A percentile compares a stretch with the other conserved stretches of the same genome.
These are phyloP conservation scores for Parascedosporium putredinis DNA, from an alignment of 2,329 filamentous ascomycete species.

Conservation along the genomic window DNA sequence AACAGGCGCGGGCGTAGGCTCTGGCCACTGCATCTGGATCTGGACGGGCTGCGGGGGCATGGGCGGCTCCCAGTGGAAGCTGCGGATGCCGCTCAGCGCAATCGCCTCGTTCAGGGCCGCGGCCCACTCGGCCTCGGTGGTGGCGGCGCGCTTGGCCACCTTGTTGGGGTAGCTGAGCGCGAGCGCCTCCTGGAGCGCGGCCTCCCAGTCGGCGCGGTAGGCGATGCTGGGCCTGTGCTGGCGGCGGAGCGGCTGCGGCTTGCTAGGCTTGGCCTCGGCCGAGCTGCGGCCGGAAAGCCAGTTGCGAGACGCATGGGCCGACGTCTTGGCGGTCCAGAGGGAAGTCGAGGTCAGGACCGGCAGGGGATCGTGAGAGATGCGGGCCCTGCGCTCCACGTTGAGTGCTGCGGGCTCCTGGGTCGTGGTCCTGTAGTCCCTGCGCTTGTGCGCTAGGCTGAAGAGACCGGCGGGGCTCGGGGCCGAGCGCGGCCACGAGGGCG, in stretches of 20 bases:
- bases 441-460: constrained; percentile 13
- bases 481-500: constrained; percentile 1
- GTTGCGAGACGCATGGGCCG: constrained; percentile 10
- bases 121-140: background rate
- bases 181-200: constrained; percentile 27
- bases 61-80: background rate
- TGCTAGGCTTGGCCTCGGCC: background rate
- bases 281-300: constrained; percentile 12
- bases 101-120: constrained; percentile 3
- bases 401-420: constrained; percentile 23
- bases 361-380: constrained; percentile 19
- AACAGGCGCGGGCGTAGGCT: background rate
- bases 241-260: background rate
- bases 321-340: constrained; percentile 20
- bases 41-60: background rate
- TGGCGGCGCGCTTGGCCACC: background rate
- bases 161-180: constrained; percentile 11
- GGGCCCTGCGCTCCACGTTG: constrained; percentile 22
- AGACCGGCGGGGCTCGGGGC: constrained; percentile 11
- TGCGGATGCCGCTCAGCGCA: background rate
- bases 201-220: constrained; percentile 24
- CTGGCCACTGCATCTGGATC: background rate
- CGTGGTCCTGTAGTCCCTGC: constrained; percentile 21
- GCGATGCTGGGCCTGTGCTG: constrained; percentile 10
- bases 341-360: constrained; percentile 21